Base-by-base conservation (phyloP, 1,284 basidiomycete genomes). In the Coniferiporia weirii region DNA sequence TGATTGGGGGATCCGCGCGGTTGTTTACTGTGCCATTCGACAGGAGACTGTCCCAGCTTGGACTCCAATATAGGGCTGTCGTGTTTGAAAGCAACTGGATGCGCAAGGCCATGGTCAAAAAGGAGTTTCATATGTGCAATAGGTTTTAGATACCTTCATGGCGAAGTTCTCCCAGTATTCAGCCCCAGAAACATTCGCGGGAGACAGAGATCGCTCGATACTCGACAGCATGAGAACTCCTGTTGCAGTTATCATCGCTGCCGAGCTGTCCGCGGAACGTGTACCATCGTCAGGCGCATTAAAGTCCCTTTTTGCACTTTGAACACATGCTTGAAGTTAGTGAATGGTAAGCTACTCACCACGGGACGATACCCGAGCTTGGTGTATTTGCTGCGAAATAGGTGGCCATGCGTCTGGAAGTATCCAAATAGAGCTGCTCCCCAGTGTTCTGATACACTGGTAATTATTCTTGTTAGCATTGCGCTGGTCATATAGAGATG, bases 11-110 rank as follows among this genome's bases (percentile, higher is more conserved):
- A 15, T 65, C 65, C 20, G 70, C 74, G 0, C 79, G 82, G 66
- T 76, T 75, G 67, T 86, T 81, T 10, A 84, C 82, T 0, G 85
- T 87, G 38, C 83, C 85, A 64, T 87, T 87, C 1, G 83, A 81
- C 35, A 88, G 71, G 32, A 88, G 68, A 65, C 82, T 84, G 62
- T 84, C 75, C 80, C 83, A 87, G 15, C 73, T 67, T 3, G 79
- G 78, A 15, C 72, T 71, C 81, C 82, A 85, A 1, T 81, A 82
- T 12, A 84, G 67, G 13, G 69, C 67, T 2, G 79, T 83, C 27
- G 79, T 82, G 54, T 76, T 74, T 57, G 69, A 69, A 58, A 88
- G 66, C 34, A 88, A 73, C 79, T 84, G 17, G n/a, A 3, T 27
- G 3, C 2, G 8, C 17, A 15, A 13, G n/a, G 27, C 35, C 17